Base-by-base conservation (phyloP, 129 eudicot species). In the Pseudognaphalium luteoalbum region DNA sequence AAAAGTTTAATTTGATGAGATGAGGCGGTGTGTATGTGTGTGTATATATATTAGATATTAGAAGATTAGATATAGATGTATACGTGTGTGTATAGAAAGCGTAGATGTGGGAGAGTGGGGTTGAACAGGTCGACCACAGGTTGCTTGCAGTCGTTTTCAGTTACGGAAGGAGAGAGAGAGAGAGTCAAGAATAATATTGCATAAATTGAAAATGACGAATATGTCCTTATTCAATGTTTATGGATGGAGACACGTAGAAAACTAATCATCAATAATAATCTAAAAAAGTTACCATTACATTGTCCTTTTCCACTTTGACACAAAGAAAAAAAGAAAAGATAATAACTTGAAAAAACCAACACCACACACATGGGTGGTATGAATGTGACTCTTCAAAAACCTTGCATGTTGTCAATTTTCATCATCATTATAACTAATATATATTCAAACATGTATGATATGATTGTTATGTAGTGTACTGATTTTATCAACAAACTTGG, bases 101-200 rank as follows among this genome's bases (percentile, higher is more conserved):
- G 78, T 68, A 73, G 79, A 69, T 80, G 83, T 74, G 78, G 82
- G 72, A 72, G 66, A 71, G 77, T 71, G 83, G 83, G 83, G 80
- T 74, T 73, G 73, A 73, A 81, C 76, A 78, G 81, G 96, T 89
- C 86, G 85, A 87, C 90, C 91, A 87, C 88, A 81, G 90, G 96
- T 89, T 85, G 82, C 87, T 85, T 81, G 92, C 90, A 81, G 96
- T 87, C 96, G 88, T 87, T 87, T 87, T 87, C 92, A 85, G 88
- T 85, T 85, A 72, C 73, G 82, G 87, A 76, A 74, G 82, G 14
- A 68, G 81, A 50, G 20, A 35, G 33, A 5, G 50, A 65, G 73
- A 12, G 11, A 25, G 11, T 41, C 17, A 67, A 42, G 50, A 42
- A 64, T 52, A 76, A 70, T 21, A 68, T 22, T 60, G 67, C 7